Evolutionary conservation across 805 yeast genomes (phyloP), one percentile per base, ranked within the genome.

Genomic region (Peterozyma toletana): DNA sequence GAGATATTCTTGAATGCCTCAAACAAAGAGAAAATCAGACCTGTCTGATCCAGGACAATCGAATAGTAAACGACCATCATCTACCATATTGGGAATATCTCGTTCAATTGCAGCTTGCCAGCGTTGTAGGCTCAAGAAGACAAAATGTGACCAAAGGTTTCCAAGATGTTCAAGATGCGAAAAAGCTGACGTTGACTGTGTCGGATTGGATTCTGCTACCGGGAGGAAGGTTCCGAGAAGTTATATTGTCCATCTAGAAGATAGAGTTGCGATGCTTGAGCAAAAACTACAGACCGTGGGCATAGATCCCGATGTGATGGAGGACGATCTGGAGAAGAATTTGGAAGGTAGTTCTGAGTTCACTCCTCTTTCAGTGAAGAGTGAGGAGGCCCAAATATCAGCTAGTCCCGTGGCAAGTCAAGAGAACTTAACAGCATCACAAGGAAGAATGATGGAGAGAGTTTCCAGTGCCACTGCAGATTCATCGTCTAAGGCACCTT

Each of bases 151-250:
- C 49, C 83, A 77, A 45, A 73, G 71, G 48, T 77, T 81, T 56
- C 90, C 90, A 3, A 69, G 73, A 44, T 83, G 90, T 54, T 58
- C 73, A n/a, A 69, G 71, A 33, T 83, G 90, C 57, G 67, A 60
- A 37, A 76, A 78, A 53, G 83, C 85, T 10, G 75, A 78, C 5
- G 83, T 67, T 2, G 86, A 84, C 6, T 89, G 97, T 62, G 79
- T 87, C 3, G 87, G 95, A 0, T 61, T 86, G 3, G 96, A 90
- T 57, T 89, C 95, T 0, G 87, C 89, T 6, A 86, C 96, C 0
- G 95, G 96, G 0, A 68, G 95, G 43, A 88, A 84, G 51, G 78
- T 88, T 1, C 95, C 96, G 0, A 66, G 97, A 34, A 83, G 88
- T 2, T 84, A 85, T 55, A 77, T 87, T 3, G 72, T 78, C 16